Base-by-base conservation (phyloP, 768 basidiomycete species). In the Cytidiella melzeri region DNA sequence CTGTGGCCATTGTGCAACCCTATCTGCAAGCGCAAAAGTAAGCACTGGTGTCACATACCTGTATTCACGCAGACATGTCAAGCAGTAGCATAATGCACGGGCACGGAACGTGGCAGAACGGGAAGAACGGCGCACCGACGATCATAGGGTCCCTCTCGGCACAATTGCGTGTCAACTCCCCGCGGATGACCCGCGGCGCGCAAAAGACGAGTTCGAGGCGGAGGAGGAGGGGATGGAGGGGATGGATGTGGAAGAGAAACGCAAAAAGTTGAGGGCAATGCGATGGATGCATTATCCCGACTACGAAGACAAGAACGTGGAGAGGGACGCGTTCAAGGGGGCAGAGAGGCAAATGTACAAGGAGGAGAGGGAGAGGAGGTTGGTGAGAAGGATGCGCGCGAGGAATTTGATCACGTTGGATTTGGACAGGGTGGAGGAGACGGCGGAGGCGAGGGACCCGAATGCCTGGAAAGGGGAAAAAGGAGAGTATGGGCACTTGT, bases 21-120 rank as follows among this genome's bases (percentile, higher is more conserved):
- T n/a, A n/a, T n/a, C n/a, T n/a, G n/a, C n/a, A n/a, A n/a, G n/a
- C n/a, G n/a, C n/a, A n/a, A n/a, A n/a, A n/a, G n/a, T n/a, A n/a
- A n/a, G n/a, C n/a, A n/a, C n/a, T n/a, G n/a, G n/a, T n/a, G n/a
- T n/a, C n/a, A n/a, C n/a, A n/a, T n/a, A n/a, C n/a, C n/a, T n/a
- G n/a, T n/a, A n/a, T n/a, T n/a, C n/a, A n/a, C n/a, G n/a, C n/a
- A n/a, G n/a, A n/a, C n/a, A n/a, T n/a, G n/a, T n/a, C n/a, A n/a
- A n/a, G n/a, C n/a, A n/a, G n/a, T n/a, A n/a, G n/a, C n/a, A n/a
- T n/a, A n/a, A n/a, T n/a, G n/a, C 69, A 84, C 50, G 95, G 95
- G 12, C 78, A 81, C 52, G 95, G 95, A 0, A 83, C 85, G 1
- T 94, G 88, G 87, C 82, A 81, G 61, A 89, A 91, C 60, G 95